A percentile compares a stretch with the other conserved stretches of the same genome.
Evolutionary conservation across 495 filamentous ascomycete genomes (phyloP).

Genomic region (Xylaria telfairii): DNA sequence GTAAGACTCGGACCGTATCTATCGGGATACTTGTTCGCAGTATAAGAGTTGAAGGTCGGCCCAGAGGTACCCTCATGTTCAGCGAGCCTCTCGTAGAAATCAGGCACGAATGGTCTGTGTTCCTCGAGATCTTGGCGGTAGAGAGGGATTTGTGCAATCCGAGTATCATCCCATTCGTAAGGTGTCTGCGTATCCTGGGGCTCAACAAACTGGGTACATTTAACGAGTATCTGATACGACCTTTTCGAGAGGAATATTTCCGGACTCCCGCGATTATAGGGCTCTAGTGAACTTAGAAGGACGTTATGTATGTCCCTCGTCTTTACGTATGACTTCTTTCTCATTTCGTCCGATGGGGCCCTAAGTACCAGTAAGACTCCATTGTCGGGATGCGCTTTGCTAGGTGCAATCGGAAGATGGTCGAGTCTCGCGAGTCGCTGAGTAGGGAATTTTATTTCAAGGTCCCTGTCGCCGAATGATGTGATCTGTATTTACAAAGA

Average conservation of each 20-base stretch:
- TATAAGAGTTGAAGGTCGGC: not conserved
- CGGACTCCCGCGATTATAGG: constrained; percentile 26
- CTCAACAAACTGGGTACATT: not conserved
- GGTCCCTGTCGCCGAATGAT: constrained; percentile 36
- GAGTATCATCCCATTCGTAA: not conserved
- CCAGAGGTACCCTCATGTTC: not conserved
- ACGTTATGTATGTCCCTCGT: constrained; percentile 25
- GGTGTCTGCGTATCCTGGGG: not conserved
- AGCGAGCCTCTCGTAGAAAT: not conserved
- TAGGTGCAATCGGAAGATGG: constrained; percentile 39
- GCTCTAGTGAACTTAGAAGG: constrained; percentile 10
- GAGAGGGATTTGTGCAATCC: not conserved
- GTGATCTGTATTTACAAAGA: constrained; percentile 35
- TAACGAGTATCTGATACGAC: constrained; percentile 11
- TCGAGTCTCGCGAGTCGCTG: constrained; percentile 22
- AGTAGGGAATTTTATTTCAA: constrained; percentile 28
- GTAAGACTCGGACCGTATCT: not conserved
- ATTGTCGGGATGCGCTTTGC: constrained; percentile 39
- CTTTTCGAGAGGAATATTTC: constrained; percentile 29
- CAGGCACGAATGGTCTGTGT: not conserved
- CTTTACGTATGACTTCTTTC: constrained; percentile 37
- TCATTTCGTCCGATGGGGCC: constrained; percentile 16
- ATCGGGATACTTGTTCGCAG: not conserved
- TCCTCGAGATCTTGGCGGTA: not conserved
- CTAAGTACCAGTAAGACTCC: constrained; percentile 35